Percentiles rank a stretch among this genome's conserved stretches.
These are phyloP conservation scores for Fusarium begoniae DNA, from an alignment of 2,329 filamentous ascomycete genomes.

Conservation along the genomic window DNA sequence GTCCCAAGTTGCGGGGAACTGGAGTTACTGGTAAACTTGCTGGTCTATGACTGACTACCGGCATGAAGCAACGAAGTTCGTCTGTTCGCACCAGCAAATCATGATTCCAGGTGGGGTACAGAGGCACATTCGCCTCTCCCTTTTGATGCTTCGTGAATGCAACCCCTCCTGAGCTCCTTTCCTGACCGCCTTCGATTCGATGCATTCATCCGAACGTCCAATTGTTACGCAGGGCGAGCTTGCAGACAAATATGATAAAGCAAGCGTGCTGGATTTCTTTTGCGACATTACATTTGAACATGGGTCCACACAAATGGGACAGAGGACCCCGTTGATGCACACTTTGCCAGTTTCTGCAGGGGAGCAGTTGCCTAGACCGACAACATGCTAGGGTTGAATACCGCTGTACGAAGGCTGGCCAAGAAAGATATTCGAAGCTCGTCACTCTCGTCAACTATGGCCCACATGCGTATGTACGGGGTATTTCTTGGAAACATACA, in stretches of 20 bases:
- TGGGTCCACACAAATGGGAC: constrained; percentile 37
- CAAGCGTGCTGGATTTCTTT: constrained; percentile 35
- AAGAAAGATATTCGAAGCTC: constrained; percentile 29
- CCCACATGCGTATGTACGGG: constrained; percentile 9
- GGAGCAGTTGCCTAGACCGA: constrained; percentile 31
- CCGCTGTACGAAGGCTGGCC: constrained; percentile 10
- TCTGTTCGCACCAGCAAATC: neutral
- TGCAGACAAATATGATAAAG: constrained; percentile 34
- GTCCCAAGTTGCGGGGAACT: constrained; percentile 24
- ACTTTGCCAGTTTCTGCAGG: constrained; percentile 37
- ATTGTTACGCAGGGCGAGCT: constrained; percentile 33
- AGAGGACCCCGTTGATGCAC: constrained; percentile 27
- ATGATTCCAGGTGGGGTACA: constrained; percentile 11
- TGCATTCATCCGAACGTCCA: constrained; percentile 36
- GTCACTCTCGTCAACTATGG: constrained; percentile 14
- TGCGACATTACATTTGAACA: constrained; percentile 38
- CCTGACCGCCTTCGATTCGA: constrained; percentile 39
- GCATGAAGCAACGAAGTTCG: constrained; percentile 14
- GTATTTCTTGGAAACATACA: constrained; percentile 17
- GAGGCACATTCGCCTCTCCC: constrained; percentile 15
- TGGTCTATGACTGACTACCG: constrained; percentile 20
- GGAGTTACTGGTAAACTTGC: neutral
- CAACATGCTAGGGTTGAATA: constrained; percentile 24
- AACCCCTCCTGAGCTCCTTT: constrained; percentile 29
- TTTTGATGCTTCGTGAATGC: constrained; percentile 30